These are phyloP conservation scores for Berberis vulgaris DNA, from an alignment of 164 flowering plant species.

Conservation along the genomic window DNA sequence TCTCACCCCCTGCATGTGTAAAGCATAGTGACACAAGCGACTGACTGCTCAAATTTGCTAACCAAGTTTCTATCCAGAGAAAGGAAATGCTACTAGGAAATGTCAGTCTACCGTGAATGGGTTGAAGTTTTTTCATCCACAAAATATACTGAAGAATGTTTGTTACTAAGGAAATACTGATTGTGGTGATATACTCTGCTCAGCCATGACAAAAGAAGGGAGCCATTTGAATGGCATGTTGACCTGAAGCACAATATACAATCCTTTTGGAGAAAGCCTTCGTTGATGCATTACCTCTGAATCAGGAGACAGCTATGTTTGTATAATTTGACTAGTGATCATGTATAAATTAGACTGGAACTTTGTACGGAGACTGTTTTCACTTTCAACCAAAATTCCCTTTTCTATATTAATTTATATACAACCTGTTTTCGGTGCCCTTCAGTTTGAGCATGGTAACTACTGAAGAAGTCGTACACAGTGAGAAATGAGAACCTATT, in stretches of 20 bases:
- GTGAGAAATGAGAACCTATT: no score
- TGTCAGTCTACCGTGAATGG: no score
- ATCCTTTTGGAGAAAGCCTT: background rate
- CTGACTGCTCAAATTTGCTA: background rate
- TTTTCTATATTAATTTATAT: no score
- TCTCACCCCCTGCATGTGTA: slow-evolving; percentile 98
- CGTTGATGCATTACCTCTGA: background rate
- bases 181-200: background rate
- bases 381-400: no score
- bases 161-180: background rate
- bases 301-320: no score
- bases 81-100: background rate
- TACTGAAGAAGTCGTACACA: no score
- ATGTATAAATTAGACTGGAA: slow-evolving; percentile 3
- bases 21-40: slow-evolving; percentile 30
- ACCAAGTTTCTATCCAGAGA: background rate
- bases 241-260: background rate
- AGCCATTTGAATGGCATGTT: background rate
- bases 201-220: background rate
- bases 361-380: no score
- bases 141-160: background rate
- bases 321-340: background rate
- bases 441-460: no score
- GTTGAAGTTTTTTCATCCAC: no score
- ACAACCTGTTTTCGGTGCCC: no score